These are phyloP conservation scores for Bruguiera gymnorhiza DNA, from an alignment of 345 rosid species.

Conservation along the genomic window DNA sequence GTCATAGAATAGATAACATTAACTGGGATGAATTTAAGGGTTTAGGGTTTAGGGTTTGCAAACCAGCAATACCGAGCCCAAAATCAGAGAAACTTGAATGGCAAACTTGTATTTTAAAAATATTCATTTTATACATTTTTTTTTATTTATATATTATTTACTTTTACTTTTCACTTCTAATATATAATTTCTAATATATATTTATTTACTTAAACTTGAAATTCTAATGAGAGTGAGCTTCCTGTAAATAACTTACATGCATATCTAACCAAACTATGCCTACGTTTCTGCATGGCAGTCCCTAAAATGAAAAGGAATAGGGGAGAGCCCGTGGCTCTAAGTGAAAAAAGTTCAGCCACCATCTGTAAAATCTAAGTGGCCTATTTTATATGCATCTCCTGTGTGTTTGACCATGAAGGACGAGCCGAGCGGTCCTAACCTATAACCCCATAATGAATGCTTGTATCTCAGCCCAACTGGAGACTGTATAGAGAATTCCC, in stretches of 20 bases:
- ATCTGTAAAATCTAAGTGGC: constrained; percentile 5
- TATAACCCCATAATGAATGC: constrained; percentile 11
- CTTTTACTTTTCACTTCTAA: no score
- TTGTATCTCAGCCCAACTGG: constrained; percentile 23
- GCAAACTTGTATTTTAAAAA: no score
- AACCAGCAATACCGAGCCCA: no score
- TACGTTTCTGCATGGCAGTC: constrained; percentile 3
- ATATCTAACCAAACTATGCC: background rate
- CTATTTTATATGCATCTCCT: constrained; percentile 9
- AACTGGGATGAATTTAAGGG: no score
- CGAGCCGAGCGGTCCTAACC: background rate
- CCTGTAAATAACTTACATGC: background rate
- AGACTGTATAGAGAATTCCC: constrained; percentile 19
- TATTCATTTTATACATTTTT: no score
- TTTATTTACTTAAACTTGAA: no score
- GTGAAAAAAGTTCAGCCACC: constrained; percentile 26
- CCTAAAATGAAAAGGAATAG: constrained; percentile 5
- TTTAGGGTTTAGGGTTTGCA: no score
- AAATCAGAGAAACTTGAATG: no score
- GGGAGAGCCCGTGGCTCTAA: constrained; percentile 20
- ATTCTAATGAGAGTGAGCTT: background rate
- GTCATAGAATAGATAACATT: no score
- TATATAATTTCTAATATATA: no score
- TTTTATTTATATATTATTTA: no score
- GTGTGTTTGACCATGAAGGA: constrained; percentile 6